Evolutionary conservation across 148 eudicot genomes (phyloP).

Genomic region (Rhododendron williamsianum): DNA sequence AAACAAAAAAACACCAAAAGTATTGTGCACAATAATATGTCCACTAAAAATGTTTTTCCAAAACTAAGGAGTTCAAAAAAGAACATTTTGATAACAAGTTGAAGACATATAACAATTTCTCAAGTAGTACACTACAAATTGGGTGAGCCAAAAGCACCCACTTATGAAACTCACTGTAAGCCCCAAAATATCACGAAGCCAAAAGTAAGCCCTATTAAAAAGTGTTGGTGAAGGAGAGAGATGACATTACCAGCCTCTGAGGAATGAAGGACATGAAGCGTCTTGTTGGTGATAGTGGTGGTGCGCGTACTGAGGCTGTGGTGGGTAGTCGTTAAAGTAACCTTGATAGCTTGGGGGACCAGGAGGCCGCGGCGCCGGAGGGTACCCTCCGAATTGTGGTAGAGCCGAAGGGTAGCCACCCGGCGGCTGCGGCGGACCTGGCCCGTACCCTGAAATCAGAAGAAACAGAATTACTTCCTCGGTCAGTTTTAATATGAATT

Average conservation of each 20-base stretch:
- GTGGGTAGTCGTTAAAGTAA: conserved; percentile 3
- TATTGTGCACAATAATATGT: too few relatives aligned
- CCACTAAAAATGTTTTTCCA: too few relatives aligned
- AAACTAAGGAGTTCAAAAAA: not conserved
- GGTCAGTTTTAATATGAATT: too few relatives aligned
- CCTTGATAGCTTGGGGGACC: conserved; percentile 9
- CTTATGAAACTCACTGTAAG: not conserved
- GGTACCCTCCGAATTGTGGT: not conserved
- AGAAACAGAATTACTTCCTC: not conserved
- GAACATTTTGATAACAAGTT: not conserved
- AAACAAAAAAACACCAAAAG: too few relatives aligned
- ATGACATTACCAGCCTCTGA: not conserved
- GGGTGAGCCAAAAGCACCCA: not conserved
- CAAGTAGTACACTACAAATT: not conserved
- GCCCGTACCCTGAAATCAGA: conserved; percentile 11
- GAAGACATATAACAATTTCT: not conserved
- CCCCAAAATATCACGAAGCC: not conserved
- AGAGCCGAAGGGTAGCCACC: not conserved
- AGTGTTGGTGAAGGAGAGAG: not conserved
- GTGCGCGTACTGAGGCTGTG: not conserved
- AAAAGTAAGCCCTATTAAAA: not conserved
- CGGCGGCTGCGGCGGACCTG: conserved; percentile 1
- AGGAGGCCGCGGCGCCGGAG: conserved; percentile 4
- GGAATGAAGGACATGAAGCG: not conserved
- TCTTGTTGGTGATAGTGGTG: conserved; percentile 6